Evolutionary conservation across 768 basidiomycete species (phyloP), one percentile per base, ranked within the genome.

Genomic region (Galerina marginata): DNA sequence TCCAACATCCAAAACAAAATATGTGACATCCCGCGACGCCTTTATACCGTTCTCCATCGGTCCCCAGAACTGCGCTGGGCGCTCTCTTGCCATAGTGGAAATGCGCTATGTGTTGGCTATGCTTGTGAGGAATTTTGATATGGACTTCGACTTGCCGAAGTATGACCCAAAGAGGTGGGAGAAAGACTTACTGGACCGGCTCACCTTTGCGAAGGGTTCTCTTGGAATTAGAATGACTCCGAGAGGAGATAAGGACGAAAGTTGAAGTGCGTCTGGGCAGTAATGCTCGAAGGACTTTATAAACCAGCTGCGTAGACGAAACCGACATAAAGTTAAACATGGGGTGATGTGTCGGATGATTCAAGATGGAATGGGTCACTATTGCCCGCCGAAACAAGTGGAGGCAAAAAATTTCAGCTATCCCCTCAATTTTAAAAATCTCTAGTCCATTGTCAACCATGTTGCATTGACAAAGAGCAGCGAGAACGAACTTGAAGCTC

Each of bases 51-150:
- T 78, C 53, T 77, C 76, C 23, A 67, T 71, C 50, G 84, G 85
- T 0, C 83, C 83, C 11, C 74, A 76, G n/a, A 82, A 81, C 64
- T 86, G 85, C 63, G 79, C 75, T 12, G 84, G 83, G 14, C 77
- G 67, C 38, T 63, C 65, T 37, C 60, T 79, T 37, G 77, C 77
- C 4, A 68, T 67, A 58, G 55, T 71, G 58, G 76, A 78, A 12
- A 67, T 79, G 71, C 69, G 75, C 14, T 65, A 67, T 59, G 65
- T 74, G n/a, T 50, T 69, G 15, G 67, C 69, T 38, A 44, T 61
- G 10, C 56, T 77, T 20, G 54, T 74, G 46, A 69, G 62, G 52
- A 67, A 64, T 33, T 77, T 76, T 58, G 66, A 71, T 4, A 63
- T 74, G 50, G 53, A 62, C 2, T 75, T 77, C 59, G 70, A 68